Evolutionary conservation across 441 rosid species (phyloP).

Genomic region (Jatropha podagrica): DNA sequence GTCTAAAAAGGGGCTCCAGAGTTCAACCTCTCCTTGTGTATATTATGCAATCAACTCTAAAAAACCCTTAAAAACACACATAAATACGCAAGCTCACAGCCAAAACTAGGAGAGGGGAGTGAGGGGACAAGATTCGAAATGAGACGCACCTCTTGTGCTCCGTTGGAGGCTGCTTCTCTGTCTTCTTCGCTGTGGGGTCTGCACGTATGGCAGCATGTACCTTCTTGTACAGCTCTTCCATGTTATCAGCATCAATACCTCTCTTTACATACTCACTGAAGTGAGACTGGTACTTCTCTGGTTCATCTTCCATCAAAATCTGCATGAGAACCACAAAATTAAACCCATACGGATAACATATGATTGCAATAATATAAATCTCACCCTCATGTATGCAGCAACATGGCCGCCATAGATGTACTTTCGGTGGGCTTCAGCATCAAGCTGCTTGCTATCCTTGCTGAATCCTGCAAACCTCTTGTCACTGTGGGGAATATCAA

Average conservation of each 20-base stretch:
- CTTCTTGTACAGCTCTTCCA: slow-evolving; percentile 76
- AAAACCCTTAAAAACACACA: too few species aligned
- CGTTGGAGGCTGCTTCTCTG: slow-evolving; percentile 57
- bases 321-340: slow-evolving; percentile 16
- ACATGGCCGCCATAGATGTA: slow-evolving; percentile 84
- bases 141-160: slow-evolving; percentile 65
- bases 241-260: slow-evolving; percentile 60
- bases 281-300: slow-evolving; percentile 80
- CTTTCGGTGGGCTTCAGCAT: slow-evolving; percentile 70
- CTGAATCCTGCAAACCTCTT: slow-evolving; percentile 84
- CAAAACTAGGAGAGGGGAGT: neutral
- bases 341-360: neutral
- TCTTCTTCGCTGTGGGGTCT: slow-evolving; percentile 60
- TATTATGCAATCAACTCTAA: too few species aligned
- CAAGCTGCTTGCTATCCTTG: slow-evolving; percentile 72
- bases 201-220: slow-evolving; percentile 91
- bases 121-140: too few species aligned
- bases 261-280: slow-evolving; percentile 63
- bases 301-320: slow-evolving; percentile 74
- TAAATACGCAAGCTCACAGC: too few species aligned
- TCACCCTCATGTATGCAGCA: slow-evolving; percentile 72
- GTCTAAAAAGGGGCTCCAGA: too few species aligned
- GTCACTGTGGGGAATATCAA: slow-evolving; percentile 88
- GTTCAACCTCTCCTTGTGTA: too few species aligned
- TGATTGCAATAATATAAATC: neutral